Evolutionary conservation across 2,329 filamentous ascomycete species (phyloP).

Genomic region (Fusarium tricinctum): DNA sequence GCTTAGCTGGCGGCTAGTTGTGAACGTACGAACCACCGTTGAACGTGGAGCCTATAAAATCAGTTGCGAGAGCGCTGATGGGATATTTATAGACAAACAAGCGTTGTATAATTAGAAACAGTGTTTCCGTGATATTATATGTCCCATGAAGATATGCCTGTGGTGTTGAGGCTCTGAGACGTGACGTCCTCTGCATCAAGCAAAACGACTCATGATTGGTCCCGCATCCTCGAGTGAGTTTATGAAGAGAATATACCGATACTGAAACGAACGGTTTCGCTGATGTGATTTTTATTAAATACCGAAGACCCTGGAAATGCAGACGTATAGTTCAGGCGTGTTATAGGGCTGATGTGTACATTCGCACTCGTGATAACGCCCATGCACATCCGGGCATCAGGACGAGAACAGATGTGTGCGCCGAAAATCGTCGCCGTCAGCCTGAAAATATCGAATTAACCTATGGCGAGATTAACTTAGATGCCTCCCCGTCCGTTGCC

Average conservation of each 20-base stretch:
- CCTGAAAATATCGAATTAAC: conserved; percentile 24
- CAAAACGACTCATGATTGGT: conserved; percentile 38
- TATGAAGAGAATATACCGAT: conserved; percentile 4
- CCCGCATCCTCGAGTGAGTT: not conserved
- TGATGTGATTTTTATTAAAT: not conserved
- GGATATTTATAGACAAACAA: conserved; percentile 38
- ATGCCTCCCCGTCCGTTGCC: conserved; percentile 4
- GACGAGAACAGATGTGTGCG: conserved; percentile 14
- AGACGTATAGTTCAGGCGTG: conserved; percentile 3
- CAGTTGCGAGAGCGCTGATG: not conserved
- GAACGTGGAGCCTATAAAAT: conserved; percentile 21
- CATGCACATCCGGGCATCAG: conserved; percentile 7
- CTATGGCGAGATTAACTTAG: conserved; percentile 15
- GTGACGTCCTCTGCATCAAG: conserved; percentile 26
- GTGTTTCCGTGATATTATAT: conserved; percentile 2
- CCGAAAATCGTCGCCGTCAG: conserved; percentile 17
- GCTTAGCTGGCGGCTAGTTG: conserved; percentile 49
- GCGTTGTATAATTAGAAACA: conserved; percentile 23
- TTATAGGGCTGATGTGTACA: conserved; percentile 12
- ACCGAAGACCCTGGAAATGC: not conserved
- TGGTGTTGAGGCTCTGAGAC: conserved; percentile 49
- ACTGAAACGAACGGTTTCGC: not conserved
- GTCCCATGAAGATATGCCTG: conserved; percentile 6
- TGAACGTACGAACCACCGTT: conserved; percentile 27
- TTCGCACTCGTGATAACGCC: conserved; percentile 1